Percentiles rank a stretch among this genome's conserved stretches.
Evolutionary conservation across 176 grass and related monocot genomes (phyloP).

Genomic region (Bolboschoenus planiculmis): DNA sequence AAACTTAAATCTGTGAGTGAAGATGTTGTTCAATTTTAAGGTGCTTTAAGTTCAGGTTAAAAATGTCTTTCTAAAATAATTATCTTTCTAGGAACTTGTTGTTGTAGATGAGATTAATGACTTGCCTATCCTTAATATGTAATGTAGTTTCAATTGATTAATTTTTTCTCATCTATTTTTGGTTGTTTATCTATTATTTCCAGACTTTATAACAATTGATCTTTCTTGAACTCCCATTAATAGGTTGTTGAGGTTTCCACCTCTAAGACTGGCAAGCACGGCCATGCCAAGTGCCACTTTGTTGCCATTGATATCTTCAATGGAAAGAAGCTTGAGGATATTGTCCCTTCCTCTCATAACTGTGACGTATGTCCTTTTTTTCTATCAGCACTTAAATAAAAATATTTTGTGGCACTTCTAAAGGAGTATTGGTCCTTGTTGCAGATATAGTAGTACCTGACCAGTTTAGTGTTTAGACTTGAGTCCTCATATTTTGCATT

Average conservation of each 20-base stretch:
- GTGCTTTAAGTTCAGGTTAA: not conserved
- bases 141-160: not conserved
- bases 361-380: constrained; percentile 60
- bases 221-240: not conserved
- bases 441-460: not conserved
- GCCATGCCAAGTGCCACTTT: constrained; percentile 94
- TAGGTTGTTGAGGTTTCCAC: constrained; percentile 97
- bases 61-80: not conserved
- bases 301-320: constrained; percentile 93
- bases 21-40: not conserved
- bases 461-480: not conserved
- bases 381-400: not conserved
- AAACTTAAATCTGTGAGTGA: not conserved
- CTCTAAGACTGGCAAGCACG: constrained; percentile 96
- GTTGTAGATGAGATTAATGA: not conserved
- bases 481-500: not conserved
- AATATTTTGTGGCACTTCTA: not conserved
- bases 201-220: not conserved
- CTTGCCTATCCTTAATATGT: not conserved
- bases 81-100: not conserved
- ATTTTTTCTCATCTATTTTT: not conserved
- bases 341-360: constrained; percentile 92
- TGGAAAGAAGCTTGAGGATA: constrained; percentile 93
- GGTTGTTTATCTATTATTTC: not conserved
- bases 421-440: not conserved